Percentiles rank a stretch among this genome's conserved stretches.
These are phyloP conservation scores for Coelastrella sp. DNA, from an alignment of 139 green algal species.

Conservation along the genomic window DNA sequence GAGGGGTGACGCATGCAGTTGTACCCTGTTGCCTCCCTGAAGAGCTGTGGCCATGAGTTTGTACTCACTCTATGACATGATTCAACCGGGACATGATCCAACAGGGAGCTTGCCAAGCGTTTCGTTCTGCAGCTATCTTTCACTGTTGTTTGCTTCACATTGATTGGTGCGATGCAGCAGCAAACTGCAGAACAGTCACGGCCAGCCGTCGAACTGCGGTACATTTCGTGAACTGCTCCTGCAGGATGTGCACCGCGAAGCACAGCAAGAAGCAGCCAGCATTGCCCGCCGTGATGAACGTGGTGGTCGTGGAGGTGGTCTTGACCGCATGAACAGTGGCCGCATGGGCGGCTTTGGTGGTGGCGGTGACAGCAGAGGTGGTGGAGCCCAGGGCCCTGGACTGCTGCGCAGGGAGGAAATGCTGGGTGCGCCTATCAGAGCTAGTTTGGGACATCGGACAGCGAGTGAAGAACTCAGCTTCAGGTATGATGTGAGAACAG, in stretches of 20 bases:
- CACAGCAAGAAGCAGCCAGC: slow-evolving; percentile 46
- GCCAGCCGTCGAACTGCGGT: too few species aligned
- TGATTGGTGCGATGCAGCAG: too few species aligned
- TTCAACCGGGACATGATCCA: too few species aligned
- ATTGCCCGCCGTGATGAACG: slow-evolving; percentile 17
- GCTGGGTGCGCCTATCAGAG: slow-evolving; percentile 1
- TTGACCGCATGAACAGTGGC: neutral
- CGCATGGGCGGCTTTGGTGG: neutral
- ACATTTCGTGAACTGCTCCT: too few species aligned
- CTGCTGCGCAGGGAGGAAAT: slow-evolving; percentile 47
- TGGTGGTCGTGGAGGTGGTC: neutral
- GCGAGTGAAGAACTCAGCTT: slow-evolving; percentile 39
- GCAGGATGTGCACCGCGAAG: slow-evolving; percentile 64
- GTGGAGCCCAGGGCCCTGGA: neutral
- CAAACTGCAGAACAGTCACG: too few species aligned
- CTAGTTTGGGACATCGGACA: slow-evolving; percentile 16
- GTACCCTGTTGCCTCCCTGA: neutral
- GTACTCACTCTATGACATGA: too few species aligned
- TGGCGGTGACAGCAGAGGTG: neutral
- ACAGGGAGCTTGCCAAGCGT: too few species aligned
- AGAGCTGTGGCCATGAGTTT: neutral
- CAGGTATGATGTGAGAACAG: neutral
- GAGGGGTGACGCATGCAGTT: neutral
- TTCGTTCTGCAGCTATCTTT: too few species aligned
- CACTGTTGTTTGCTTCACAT: too few species aligned